phyloP scores from a whole-genome alignment of 2,329 filamentous ascomycete species.

The Mycosphaerella sp. region DNA sequence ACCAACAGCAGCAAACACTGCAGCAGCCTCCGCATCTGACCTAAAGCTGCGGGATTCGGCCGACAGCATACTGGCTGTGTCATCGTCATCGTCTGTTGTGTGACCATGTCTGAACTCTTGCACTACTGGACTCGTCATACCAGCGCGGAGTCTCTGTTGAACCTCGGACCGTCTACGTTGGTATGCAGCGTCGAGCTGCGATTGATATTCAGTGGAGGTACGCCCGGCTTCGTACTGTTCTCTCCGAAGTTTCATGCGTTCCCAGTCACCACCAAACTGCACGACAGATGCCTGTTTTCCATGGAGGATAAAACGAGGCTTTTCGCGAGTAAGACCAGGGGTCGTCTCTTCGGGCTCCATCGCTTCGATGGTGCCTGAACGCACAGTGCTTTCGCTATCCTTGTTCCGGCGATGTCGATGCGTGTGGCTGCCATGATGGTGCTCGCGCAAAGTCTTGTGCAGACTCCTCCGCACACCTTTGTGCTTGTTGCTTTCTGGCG shows the following conservation, averaged over 20 bases:
- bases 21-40: conserved; percentile 26
- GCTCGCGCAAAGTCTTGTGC: conserved; percentile 79
- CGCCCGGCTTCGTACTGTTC: conserved; percentile 27
- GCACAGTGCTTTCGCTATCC: conserved; percentile 59
- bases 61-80: conserved; percentile 18
- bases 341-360: conserved; percentile 45
- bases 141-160: conserved; percentile 15
- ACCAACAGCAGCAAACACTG: conserved; percentile 4
- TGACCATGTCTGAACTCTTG: conserved; percentile 12
- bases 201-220: conserved; percentile 9
- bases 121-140: conserved; percentile 14
- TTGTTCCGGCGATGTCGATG: conserved; percentile 71
- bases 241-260: conserved; percentile 31
- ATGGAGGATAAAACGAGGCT: conserved; percentile 90
- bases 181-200: conserved; percentile 9
- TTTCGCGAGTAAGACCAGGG: conserved; percentile 63
- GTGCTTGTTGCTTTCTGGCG: conserved; percentile 27
- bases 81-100: conserved; percentile 19
- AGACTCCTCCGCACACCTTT: conserved; percentile 73
- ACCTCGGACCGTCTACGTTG: conserved; percentile 18
- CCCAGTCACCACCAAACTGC: conserved; percentile 87
- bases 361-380: conserved; percentile 27
- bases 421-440: conserved; percentile 34
- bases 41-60: conserved; percentile 21
- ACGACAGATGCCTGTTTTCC: conserved; percentile 97